Base-by-base conservation (phyloP, 164 flowering plant species). In the Vitis rupestris region DNA sequence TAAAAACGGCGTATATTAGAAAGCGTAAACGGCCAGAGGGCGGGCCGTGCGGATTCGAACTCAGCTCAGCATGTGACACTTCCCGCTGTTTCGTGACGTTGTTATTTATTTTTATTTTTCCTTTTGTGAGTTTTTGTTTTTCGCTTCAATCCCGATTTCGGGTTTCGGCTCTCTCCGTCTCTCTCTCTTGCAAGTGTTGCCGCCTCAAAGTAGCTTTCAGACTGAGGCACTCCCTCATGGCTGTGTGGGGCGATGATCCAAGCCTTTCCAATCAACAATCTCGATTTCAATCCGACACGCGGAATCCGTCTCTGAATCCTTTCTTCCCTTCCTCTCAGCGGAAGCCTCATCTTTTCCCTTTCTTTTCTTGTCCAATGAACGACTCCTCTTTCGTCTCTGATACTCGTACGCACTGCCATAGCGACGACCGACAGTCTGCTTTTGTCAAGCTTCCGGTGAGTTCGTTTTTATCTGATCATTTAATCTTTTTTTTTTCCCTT, bases 241-340 rank as follows among this genome's bases (percentile, higher is more conserved):
- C 44, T 37, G 44, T n/a, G 37, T 68, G 66, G n/a, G 68, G 68
- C 58, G 68, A 74, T 64, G 74, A 71, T 63, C 70, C 64, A 55
- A 59, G 56, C 47, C 78, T 51, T 29, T 9, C 65, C n/a, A 48
- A 16, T 4, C 63, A 52, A 6, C 67, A 67, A 13, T 31, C 79
- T 8, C 74, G 57, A 14, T 50, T 60, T 13, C 75, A 65, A 4
- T 48, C 65, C 6, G 54, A 64, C 37, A 17, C 68, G 7, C 71
- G 19, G 17, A 66, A 56, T 56, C 12, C 61, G 37, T 50, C 76
- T 51, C 14, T 64, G 11, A 70, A 79, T 53, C 79, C 50, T 27
- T 49, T 62, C 15, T 62, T 62, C 31, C 74, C 68, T 51, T 69
- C 72, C 47, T 63, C 70, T 50, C 63, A 48, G 15, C 64, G 53